Evolutionary conservation across 176 grass and related monocot species (phyloP), one percentile per base, ranked within the genome.

Genomic region (Elaeis guineensis): DNA sequence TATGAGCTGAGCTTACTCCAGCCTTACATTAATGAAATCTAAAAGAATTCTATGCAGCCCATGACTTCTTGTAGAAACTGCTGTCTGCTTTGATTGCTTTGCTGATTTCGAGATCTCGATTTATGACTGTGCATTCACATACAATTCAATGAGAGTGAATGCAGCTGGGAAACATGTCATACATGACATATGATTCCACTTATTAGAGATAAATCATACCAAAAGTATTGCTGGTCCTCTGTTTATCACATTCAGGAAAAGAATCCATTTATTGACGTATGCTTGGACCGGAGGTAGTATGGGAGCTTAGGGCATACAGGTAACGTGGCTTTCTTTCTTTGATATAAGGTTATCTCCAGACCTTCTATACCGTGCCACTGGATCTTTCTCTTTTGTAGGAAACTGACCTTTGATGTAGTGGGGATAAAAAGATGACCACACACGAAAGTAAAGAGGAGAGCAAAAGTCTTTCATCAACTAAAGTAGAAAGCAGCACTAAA

Each of bases 401-500:
- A 29, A 29, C 9, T 61, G 58, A 61, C 32, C 25, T 61, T 30
- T 61, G 25, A 61, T 61, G 25, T 61, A 16, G 25, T 39, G 25
- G 26, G 26, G 25, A 61, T 61, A 61, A 39, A 29, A 35, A 35
- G 58, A 61, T 61, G 26, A 18, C 58, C 58, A 17, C 9, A 19
- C 58, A 19, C 14, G 25, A 61, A 32, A 61, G 24, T 61, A 61
- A 61, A 61, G 26, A 17, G 3, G 58, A 35, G 26, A n/a, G 17
- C 58, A 61, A 25, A 61, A 61, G 26, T 19, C 25, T n/a, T 35
- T 61, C 58, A 32, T 32, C 58, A 61, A 39, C 26, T 61, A 30
- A 61, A 61, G 58, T 61, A 29, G 26, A 61, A 61, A 61, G 58
- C n/a, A 61, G 58, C 58, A 30, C 58, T 61, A 32, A 61, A 61